Evolutionary conservation across 306 rosid genomes (phyloP).

Genomic region (Vicia faba): DNA sequence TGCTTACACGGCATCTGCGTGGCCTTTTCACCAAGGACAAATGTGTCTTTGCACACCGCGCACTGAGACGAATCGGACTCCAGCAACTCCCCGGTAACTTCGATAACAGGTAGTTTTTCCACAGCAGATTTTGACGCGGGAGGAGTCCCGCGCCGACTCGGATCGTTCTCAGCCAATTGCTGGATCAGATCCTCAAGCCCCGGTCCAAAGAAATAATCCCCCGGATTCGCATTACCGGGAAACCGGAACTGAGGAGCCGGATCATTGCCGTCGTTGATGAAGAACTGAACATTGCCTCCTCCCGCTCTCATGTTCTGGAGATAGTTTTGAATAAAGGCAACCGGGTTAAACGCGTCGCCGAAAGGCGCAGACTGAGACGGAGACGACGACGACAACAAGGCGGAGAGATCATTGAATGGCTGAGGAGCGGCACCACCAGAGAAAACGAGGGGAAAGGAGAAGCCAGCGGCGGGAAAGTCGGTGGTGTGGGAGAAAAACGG

Average conservation of each 20-base stretch:
- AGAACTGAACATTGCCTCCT: conserved; percentile 77
- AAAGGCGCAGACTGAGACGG: conserved; percentile 43
- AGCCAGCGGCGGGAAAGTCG: conserved; percentile 38
- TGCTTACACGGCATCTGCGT: conserved; percentile 92
- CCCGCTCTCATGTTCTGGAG: conserved; percentile 60
- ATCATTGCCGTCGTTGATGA: conserved; percentile 61
- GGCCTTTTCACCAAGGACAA: conserved; percentile 66
- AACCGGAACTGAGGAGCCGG: conserved; percentile 46
- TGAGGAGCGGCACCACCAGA: conserved; percentile 16
- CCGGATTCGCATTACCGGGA: conserved; percentile 60
- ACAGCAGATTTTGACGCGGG: conserved; percentile 76
- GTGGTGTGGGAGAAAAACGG: conserved; percentile 54
- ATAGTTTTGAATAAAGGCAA: conserved; percentile 71
- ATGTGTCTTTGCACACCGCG: conserved; percentile 89
- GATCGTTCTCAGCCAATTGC: conserved; percentile 92
- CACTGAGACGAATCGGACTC: conserved; percentile 80
- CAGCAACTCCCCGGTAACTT: conserved; percentile 60
- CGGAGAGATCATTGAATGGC: conserved; percentile 55
- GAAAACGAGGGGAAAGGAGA: conserved; percentile 49
- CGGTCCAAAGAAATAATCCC: conserved; percentile 90
- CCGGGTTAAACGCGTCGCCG: conserved; percentile 65
- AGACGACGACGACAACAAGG: conserved; percentile 44
- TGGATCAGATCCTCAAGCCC: conserved; percentile 96
- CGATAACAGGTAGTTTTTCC: conserved; percentile 57
- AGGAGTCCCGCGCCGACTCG: conserved; percentile 84